Percentiles rank a stretch among this genome's conserved stretches.
Conservation (phyloP, 2,329 filamentous ascomycete genomes). For the Fusarium udum region DNA sequence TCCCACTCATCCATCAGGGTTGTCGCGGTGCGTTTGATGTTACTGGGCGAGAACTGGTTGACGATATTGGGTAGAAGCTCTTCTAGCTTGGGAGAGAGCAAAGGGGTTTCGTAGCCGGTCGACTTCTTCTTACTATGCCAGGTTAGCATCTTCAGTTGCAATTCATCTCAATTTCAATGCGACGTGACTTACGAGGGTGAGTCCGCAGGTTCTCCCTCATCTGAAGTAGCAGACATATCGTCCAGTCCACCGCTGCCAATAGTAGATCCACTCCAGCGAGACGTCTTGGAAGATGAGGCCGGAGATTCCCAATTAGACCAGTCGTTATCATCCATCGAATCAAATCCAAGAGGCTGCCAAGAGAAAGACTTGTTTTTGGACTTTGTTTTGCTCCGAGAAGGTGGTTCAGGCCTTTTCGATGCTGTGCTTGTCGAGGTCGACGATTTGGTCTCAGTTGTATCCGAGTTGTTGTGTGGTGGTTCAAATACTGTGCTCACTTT, state of each 20-base stretch:
- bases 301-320: conserved; percentile 73
- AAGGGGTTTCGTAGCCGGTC: conserved; percentile 43
- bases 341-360: conserved; percentile 67
- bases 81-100: conserved; percentile 58
- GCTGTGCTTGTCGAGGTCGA: conserved; percentile 46
- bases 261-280: conserved; percentile 72
- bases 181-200: conserved; percentile 58
- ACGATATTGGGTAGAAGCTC: conserved; percentile 75
- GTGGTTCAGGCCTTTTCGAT: conserved; percentile 42
- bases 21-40: conserved; percentile 83
- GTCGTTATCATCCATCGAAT: conserved; percentile 68
- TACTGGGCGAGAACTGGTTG: conserved; percentile 76
- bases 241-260: conserved; percentile 53
- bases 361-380: conserved; percentile 65
- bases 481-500: conserved; percentile 57
- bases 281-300: conserved; percentile 59
- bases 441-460: conserved; percentile 15
- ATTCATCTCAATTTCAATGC: neutral
- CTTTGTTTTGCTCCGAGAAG: conserved; percentile 50
- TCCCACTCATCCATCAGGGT: conserved; percentile 94
- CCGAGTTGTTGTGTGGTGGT: conserved; percentile 39
- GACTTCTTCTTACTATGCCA: conserved; percentile 47
- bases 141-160: conserved; percentile 14
- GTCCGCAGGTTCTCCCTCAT: conserved; percentile 58
- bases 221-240: conserved; percentile 58